phyloP scores from a whole-genome alignment of 768 basidiomycete genomes.

The Royoungia palumana region DNA sequence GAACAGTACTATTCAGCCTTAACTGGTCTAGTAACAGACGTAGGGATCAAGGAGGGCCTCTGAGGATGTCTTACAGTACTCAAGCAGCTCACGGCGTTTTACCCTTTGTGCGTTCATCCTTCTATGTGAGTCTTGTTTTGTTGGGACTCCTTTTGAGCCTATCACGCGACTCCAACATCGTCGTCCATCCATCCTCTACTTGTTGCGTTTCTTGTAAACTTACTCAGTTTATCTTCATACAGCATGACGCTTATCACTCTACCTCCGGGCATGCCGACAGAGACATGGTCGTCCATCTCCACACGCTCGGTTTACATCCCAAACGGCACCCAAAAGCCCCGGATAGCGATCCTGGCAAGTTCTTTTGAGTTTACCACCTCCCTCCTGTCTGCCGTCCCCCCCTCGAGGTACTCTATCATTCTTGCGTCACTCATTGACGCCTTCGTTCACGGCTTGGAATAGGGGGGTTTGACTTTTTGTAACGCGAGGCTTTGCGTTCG shows the following conservation, averaged over 20 bases:
- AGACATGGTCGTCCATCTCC: conserved; percentile 18
- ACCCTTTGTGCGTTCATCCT: conserved; percentile 22
- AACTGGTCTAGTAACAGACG: neutral
- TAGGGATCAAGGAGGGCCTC: conserved; percentile 13
- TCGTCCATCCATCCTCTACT: neutral
- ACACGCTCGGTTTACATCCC: conserved; percentile 19
- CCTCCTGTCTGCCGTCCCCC: too few species aligned
- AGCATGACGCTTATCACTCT: conserved; percentile 19
- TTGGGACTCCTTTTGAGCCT: too few species aligned
- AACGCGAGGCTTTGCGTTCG: neutral
- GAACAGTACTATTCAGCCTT: conserved; percentile 6
- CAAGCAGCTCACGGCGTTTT: conserved; percentile 18
- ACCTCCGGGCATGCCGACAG: conserved; percentile 3
- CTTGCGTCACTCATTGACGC: too few species aligned
- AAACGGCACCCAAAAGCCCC: conserved; percentile 25
- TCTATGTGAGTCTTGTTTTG: neutral
- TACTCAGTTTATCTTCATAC: neutral
- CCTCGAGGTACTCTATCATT: too few species aligned
- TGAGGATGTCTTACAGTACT: conserved; percentile 10
- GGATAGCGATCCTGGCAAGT: conserved; percentile 27
- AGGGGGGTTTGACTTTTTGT: neutral
- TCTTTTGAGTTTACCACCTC: neutral
- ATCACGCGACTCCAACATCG: too few species aligned
- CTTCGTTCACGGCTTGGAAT: neutral
- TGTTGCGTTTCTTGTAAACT: neutral